Evolutionary conservation across 2,329 filamentous ascomycete species (phyloP), one percentile per base, ranked within the genome.

Genomic region (Cladosporium sp.): DNA sequence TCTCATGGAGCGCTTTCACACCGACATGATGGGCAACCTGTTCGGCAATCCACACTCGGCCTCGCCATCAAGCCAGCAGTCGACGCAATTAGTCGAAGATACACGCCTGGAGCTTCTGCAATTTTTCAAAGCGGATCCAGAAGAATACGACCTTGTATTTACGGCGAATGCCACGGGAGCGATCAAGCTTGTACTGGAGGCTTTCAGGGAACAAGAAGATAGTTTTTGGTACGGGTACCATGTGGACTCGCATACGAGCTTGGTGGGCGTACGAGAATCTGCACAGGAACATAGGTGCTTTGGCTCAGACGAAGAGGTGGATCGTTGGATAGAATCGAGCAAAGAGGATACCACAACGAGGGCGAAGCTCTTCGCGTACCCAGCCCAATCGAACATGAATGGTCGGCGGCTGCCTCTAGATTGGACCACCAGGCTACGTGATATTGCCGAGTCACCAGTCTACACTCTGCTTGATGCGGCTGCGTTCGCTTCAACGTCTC

Each of bases 21-120:
- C 80, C n/a, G 91, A 95, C 67, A 89, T 97, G 84, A 89, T 89
- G 29, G 82, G 85, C 4, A 91, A 88, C 71, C 81, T 98, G 0
- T 93, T 93, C 71, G 94, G 93, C 44, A 98, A 98, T 69, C 94
- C 94, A 0, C 94, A 98, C 78, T 97, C 94, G 0, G 89, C 93
- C 1, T 81, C 85, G 16, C 89, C 93, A 2, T 96, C 94, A 0
- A 92, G 95, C 73, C 82, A 89, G 35, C 89, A 91, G 0, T 90
- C 91, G 0, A 83, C 85, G 1, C 85, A 89, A 6, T 87, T 64
- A 33, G 67, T 97, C 65, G 93, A 97, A 69, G 87, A 93, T 76
- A 82, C 90, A 33, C 87, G 94, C 10, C 78, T 92, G 40, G 84
- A 87, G 16, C 82, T 91, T 2, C 80, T 98, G 35, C 82, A 82